Conservation (phyloP, 202 grass and related monocot genomes). For the Panicum virgatum region DNA sequence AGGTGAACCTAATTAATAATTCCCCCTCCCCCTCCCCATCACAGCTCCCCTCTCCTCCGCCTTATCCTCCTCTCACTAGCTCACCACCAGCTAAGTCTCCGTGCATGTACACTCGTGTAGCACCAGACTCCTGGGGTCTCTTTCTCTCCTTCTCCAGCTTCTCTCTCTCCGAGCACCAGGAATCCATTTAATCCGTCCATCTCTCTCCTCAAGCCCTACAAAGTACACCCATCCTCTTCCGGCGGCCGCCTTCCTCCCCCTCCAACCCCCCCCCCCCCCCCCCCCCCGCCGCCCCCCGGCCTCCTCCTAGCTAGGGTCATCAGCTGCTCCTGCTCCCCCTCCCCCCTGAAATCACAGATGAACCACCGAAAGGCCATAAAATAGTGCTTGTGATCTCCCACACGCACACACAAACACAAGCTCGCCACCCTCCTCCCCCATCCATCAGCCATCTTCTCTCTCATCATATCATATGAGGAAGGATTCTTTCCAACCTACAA, state of each 20-base stretch:
- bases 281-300: no score
- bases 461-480: constrained; percentile 59
- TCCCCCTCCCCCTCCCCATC: neutral
- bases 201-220: constrained; percentile 57
- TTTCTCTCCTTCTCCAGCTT: constrained; percentile 24
- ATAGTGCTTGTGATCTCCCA: constrained; percentile 74
- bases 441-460: constrained; percentile 33
- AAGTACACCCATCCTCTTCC: constrained; percentile 55
- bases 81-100: constrained; percentile 4
- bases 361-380: constrained; percentile 66
- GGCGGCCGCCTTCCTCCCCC: constrained; percentile 36
- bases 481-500: constrained; percentile 56
- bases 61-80: constrained; percentile 11
- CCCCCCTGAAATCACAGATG: constrained; percentile 43
- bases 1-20: constrained; percentile 59
- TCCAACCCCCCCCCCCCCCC: no score
- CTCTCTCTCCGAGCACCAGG: constrained; percentile 29
- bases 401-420: constrained; percentile 34
- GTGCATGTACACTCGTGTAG: constrained; percentile 42
- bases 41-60: neutral
- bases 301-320: constrained; percentile 56
- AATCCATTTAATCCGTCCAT: constrained; percentile 50
- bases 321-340: no score
- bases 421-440: neutral
- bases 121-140: neutral